Base-by-base conservation (phyloP, 148 eudicot species). In the Vaccinium vitisidaea region DNA sequence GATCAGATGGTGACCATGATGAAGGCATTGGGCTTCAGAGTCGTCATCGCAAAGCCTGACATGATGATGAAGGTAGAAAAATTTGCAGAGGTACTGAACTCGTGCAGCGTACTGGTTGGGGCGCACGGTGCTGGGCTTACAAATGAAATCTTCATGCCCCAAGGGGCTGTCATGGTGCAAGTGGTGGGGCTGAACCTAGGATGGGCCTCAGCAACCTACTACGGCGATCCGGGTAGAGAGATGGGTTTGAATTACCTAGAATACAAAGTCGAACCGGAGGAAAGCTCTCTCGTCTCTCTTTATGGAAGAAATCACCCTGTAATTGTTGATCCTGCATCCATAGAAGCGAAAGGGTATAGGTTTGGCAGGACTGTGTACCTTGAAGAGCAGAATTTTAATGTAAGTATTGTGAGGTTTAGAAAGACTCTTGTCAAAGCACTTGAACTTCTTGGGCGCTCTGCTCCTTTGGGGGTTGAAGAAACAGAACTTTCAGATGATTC, bases 121-220 rank as follows among this genome's bases (percentile, higher is more conserved):
- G 90, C 87, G 25, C 94, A 92, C 46, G 96, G 96, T 6, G 96
- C 94, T 13, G 94, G 93, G 27, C 81, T 93, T 0, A 86, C 92
- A 14, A 90, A 93, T 70, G 87, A 83, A 13, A 10, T 93, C 80
- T 92, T 93, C 89, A 77, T 93, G 84, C 87, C 90, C 0, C 76
- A 69, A 16, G 93, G 96, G 48, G 90, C 91, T 0, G 89, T 91
- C 2, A 49, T 91, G 87, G 84, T 92, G 69, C 96, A 93, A 50
- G 83, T 93, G 11, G 93, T 91, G 36, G 88, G 90, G 1, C 81
- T 92, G 10, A 91, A 91, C 8, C 81, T 92, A 0, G 90, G 85
- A 4, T 93, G 94, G 94, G 86, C 90, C 3, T 87, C 93, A 0
- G 67, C 56, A 1, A 67, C 36, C 25, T 92, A 89, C 79, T 93